These are phyloP conservation scores for Ajuga reptans DNA, from an alignment of 305 asterid species.

Conservation along the genomic window DNA sequence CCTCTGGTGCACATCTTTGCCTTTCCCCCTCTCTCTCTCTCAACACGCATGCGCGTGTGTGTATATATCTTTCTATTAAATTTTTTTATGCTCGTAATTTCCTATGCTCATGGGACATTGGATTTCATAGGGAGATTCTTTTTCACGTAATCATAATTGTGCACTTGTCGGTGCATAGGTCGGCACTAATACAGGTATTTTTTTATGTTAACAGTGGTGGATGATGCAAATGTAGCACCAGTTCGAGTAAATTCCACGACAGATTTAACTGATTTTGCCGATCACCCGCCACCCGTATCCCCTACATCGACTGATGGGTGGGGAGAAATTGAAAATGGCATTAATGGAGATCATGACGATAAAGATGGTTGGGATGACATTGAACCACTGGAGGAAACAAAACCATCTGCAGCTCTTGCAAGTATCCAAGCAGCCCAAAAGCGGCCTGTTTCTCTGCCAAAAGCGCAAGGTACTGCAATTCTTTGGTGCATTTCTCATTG, in stretches of 20 bases:
- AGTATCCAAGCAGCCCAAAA: slow-evolving; percentile 90
- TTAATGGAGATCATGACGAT: slow-evolving; percentile 49
- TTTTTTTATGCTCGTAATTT: neutral
- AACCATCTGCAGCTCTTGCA: slow-evolving; percentile 68
- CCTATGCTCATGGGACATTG: neutral
- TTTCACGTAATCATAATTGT: slow-evolving; percentile 6
- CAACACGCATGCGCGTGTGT: neutral
- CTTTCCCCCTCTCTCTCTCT: neutral
- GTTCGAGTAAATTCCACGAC: slow-evolving; percentile 44
- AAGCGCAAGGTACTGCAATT: slow-evolving; percentile 54
- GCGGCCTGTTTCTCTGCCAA: slow-evolving; percentile 63
- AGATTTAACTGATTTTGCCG: slow-evolving; percentile 43
- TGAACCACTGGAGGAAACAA: slow-evolving; percentile 74
- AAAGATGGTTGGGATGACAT: slow-evolving; percentile 92
- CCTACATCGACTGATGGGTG: slow-evolving; percentile 88
- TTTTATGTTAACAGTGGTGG: slow-evolving; percentile 35
- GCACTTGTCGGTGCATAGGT: slow-evolving; percentile 5
- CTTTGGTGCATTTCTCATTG: neutral
- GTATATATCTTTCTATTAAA: neutral
- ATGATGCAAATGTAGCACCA: slow-evolving; percentile 39
- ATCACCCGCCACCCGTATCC: slow-evolving; percentile 51
- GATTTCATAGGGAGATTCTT: neutral
- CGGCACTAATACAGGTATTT: slow-evolving; percentile 21
- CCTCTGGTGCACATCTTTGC: slow-evolving; percentile 45
- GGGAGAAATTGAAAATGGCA: slow-evolving; percentile 88